Base-by-base conservation (phyloP, 1,139 yeast genomes). In the Yamadazyma triangularis region DNA sequence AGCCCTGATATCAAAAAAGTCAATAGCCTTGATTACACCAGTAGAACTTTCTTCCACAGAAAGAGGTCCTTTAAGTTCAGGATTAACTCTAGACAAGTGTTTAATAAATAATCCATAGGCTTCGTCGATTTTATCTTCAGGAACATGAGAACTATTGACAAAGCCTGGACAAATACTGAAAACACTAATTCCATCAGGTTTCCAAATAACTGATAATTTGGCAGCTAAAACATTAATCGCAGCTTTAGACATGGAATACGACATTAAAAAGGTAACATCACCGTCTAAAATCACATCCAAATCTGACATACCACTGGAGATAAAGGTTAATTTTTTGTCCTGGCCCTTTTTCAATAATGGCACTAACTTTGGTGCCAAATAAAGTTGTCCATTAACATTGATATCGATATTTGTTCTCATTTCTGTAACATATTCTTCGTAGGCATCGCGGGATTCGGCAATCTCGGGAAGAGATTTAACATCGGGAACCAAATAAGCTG, bases 301-400 rank as follows among this genome's bases (percentile, higher is more conserved):
- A 4, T 57, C 43, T 0, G 52, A 59, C 26, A 45, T 37, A 7
- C 45, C 30, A 21, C 51, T 41, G 8, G 60, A 47, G 7, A 50
- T 42, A 35, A 52, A 47, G 2, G 48, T 33, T 9, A 56, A 32
- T 30, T 51, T 49, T 32, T 51, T 49, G 8, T 48, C 40, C 6
- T 34, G 12, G 24, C 45, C 44, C 29, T 42, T 47, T 33, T 38
- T 29, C 37, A 56, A 33, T 29, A 35, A 52, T n/a, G 60, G 60
- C 21, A 47, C 44, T 18, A 57, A 26, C 3, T 47, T 45, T 29
- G 52, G 49, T 26, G 51, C 33, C 1, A 57, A 33, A 23, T 51
- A 50, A n/a, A 60, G 36, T 9, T 63, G 60, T 0, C 60, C 64
- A 8, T 56, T 25, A 11, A 51, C 46, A 31, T 60, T 60, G 15